Evolutionary conservation across 2,329 filamentous ascomycete species (phyloP).

Genomic region (Fusarium agapanthi): DNA sequence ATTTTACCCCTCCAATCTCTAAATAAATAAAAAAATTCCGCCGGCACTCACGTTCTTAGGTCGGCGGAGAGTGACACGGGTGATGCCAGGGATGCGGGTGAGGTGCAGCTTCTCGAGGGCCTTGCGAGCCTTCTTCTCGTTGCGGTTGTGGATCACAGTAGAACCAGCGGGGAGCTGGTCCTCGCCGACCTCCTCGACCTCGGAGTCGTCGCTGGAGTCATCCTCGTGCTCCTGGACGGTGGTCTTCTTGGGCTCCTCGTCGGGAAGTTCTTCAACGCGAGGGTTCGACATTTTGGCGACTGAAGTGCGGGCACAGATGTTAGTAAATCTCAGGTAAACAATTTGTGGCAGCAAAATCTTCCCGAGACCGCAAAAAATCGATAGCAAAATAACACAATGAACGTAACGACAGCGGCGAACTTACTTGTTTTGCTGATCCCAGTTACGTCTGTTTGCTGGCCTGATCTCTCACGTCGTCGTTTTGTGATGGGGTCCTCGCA

Average conservation of each 20-base stretch:
- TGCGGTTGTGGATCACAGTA: slow-evolving; percentile 93
- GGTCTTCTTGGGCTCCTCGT: slow-evolving; percentile 87
- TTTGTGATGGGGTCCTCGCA: slow-evolving; percentile 52
- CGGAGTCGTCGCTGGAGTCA: slow-evolving; percentile 76
- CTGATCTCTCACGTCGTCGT: slow-evolving; percentile 46
- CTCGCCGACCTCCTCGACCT: slow-evolving; percentile 84
- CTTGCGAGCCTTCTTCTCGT: slow-evolving; percentile 99
- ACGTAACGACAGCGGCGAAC: slow-evolving; percentile 39
- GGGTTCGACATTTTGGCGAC: slow-evolving; percentile 88
- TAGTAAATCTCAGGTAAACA: slow-evolving; percentile 38
- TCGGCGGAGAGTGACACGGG: slow-evolving; percentile 94
- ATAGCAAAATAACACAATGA: slow-evolving; percentile 7
- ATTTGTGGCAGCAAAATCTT: slow-evolving; percentile 31
- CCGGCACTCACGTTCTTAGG: slow-evolving; percentile 91
- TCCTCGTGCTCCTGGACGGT: slow-evolving; percentile 77
- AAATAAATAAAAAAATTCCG: background rate
- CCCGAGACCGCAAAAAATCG: slow-evolving; percentile 23
- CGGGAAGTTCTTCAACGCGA: slow-evolving; percentile 95
- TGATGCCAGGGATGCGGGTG: slow-evolving; percentile 96
- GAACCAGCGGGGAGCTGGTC: slow-evolving; percentile 82
- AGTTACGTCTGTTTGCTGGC: slow-evolving; percentile 45
- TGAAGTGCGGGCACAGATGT: slow-evolving; percentile 44
- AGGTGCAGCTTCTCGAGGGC: slow-evolving; percentile 98
- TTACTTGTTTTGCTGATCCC: slow-evolving; percentile 50
- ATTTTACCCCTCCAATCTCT: slow-evolving; percentile 8